Conservation (phyloP, 345 rosid genomes). For the Erodium maritimum region DNA sequence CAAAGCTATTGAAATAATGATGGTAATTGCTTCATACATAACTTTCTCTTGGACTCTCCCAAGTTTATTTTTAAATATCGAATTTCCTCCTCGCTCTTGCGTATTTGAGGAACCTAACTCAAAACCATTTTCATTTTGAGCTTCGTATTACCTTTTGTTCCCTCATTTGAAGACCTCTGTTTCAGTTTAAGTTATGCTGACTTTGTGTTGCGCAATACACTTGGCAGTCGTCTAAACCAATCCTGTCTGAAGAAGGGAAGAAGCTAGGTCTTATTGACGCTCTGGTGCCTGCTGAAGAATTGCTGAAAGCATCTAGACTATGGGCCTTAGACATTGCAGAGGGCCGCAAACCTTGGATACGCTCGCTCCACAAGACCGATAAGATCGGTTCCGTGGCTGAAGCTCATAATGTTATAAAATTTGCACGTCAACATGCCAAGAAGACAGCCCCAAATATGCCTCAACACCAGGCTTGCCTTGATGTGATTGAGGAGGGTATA, state of each 20-base stretch:
- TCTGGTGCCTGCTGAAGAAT: constrained; percentile 55
- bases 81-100: background rate
- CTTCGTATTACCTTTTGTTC: background rate
- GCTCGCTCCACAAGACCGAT: constrained; percentile 75
- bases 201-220: background rate
- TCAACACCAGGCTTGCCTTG: constrained; percentile 78
- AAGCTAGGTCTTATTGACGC: constrained; percentile 81
- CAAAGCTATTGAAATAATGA: constrained; percentile 78
- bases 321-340: constrained; percentile 81
- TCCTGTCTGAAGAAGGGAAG: constrained; percentile 72
- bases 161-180: background rate
- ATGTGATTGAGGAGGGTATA: constrained; percentile 86
- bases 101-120: background rate
- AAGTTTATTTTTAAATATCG: background rate
- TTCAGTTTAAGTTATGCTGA: constrained; percentile 1
- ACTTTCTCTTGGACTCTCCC: background rate
- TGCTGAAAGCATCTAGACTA: constrained; percentile 58
- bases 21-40: constrained; percentile 27
- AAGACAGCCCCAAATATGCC: constrained; percentile 79
- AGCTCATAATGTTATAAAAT: constrained; percentile 48
- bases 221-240: constrained; percentile 74
- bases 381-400: constrained; percentile 80
- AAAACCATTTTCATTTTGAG: background rate
- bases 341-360: constrained; percentile 66
- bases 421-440: constrained; percentile 58